Evolutionary conservation across 768 basidiomycete genomes (phyloP).

Genomic region (Tylopilus rubrobrunneus): DNA sequence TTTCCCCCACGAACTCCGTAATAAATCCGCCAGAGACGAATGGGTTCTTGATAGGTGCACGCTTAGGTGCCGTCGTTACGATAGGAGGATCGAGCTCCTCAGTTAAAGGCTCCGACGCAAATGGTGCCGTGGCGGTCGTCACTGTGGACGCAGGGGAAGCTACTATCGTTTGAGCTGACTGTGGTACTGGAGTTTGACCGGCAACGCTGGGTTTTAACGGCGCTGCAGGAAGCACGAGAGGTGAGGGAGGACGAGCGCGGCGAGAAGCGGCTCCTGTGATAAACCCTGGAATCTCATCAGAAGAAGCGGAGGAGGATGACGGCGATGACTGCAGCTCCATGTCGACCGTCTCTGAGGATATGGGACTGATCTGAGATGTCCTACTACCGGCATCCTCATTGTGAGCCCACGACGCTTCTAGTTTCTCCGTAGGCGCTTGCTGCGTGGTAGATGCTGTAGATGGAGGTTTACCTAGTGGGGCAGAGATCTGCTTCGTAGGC

Average conservation of each 20-base stretch:
- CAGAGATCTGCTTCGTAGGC: constrained; percentile 4
- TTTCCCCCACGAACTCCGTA: constrained; percentile 39
- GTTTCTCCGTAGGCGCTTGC: constrained; percentile 19
- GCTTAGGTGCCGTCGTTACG: constrained; percentile 9
- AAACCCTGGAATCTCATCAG: constrained; percentile 32
- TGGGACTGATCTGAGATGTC: constrained; percentile 27
- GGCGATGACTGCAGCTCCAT: constrained; percentile 35
- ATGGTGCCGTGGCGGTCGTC: constrained; percentile 6
- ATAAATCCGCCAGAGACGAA: constrained; percentile 51
- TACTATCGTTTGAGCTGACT: constrained; percentile 15
- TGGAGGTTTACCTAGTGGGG: constrained; percentile 5
- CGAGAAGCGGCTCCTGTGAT: constrained; percentile 31
- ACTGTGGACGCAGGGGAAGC: constrained; percentile 19
- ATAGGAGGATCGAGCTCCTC: constrained; percentile 11
- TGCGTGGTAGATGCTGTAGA: constrained; percentile 14
- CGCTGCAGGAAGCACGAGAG: constrained; percentile 21
- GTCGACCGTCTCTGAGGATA: constrained; percentile 32
- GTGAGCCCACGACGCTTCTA: constrained; percentile 12
- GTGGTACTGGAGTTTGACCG: constrained; percentile 13
- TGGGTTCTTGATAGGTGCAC: constrained; percentile 33
- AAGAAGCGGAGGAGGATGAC: constrained; percentile 18
- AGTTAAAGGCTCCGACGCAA: constrained; percentile 2
- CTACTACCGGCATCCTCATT: constrained; percentile 28
- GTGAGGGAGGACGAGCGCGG: constrained; percentile 24
- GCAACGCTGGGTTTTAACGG: constrained; percentile 5